Evolutionary conservation across 352 stramenopile genomes (phyloP), one percentile per base, ranked within the genome.

Genomic region (Elongisporangium anandrum): DNA sequence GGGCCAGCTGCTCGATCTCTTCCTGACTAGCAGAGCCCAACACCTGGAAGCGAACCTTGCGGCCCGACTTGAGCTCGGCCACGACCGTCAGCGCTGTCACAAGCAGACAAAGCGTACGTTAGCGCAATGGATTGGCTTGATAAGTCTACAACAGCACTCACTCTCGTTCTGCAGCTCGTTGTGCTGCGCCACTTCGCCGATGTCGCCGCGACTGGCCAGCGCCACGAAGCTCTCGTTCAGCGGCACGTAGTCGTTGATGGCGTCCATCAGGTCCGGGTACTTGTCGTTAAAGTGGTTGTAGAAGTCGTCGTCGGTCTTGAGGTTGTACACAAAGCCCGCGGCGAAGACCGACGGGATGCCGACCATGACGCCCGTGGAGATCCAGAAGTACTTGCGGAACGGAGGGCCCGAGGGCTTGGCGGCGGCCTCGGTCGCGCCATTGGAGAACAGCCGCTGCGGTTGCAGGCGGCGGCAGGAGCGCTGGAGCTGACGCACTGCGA

Each of bases 241-340:
- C 54, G 79, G 71, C 19, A 89, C 65, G 61, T 87, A 88, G 50
- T 75, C 62, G 59, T 91, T 78, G 54, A 94, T 86, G 9, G 65
- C 60, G 13, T 75, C 72, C 23, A 94, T 79, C 2, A 94, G 54
- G 5, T 94, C 81, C 15, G 85, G 85, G 69, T 92, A 94, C 13
- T 85, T 81, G 60, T 86, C 78, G 50, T 85, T 88, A 56, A 94
- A 94, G 59, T 94, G 79, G 64, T 70, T 80, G 69, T 91, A 91
- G 64, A 94, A 94, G 56, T 87, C 79, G 61, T 90, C 78, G 66
- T 94, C 85, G 10, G 72, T 77, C 69, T 87, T 77, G 45, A 94
- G 67, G 63, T 94, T 94, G 75, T 94, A 85, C 61, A 94, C 81
- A 51, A 94, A 94, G 51, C 78, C 72, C 21, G 63, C 82, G 29